Evolutionary conservation across 1,284 basidiomycete species (phyloP).

Genomic region (Sporisorium exsertum): DNA sequence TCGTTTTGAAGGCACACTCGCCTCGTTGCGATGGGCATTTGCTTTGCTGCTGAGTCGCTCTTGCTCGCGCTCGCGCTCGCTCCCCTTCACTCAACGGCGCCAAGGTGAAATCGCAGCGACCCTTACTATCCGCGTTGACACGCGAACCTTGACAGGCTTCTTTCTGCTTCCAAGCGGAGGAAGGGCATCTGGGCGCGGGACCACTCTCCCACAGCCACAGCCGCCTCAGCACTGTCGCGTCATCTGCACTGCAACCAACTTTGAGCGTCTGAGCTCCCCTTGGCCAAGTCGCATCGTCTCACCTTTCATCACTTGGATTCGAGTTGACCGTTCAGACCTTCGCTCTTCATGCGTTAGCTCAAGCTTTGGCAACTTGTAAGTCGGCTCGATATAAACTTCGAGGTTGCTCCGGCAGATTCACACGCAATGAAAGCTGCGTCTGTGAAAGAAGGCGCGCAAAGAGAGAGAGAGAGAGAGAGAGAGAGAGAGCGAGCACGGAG

Average conservation of each 20-base stretch:
- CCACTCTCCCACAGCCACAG: background rate
- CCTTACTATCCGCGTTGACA: background rate
- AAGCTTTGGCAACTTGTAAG: background rate
- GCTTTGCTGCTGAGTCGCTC: too few species aligned
- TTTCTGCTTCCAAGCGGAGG: too few species aligned
- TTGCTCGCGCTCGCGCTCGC: background rate
- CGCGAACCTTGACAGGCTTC: slow-evolving; percentile 2
- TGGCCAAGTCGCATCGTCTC: background rate
- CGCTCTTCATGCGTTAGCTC: background rate
- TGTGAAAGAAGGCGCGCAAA: too few species aligned
- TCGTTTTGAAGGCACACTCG: too few species aligned
- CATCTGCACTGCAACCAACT: background rate
- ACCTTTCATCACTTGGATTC: background rate
- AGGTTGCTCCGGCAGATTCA: background rate
- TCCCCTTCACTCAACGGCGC: background rate
- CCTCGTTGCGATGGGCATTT: too few species aligned
- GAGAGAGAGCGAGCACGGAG: background rate
- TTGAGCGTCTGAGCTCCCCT: background rate
- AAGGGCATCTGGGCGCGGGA: background rate
- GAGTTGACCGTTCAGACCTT: background rate
- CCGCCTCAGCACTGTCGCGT: background rate
- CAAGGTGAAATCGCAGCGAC: background rate
- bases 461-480: background rate
- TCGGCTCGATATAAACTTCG: background rate
- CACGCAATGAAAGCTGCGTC: background rate